These are phyloP conservation scores for Obba rivulosa DNA, from an alignment of 768 basidiomycete genomes.

Conservation along the genomic window DNA sequence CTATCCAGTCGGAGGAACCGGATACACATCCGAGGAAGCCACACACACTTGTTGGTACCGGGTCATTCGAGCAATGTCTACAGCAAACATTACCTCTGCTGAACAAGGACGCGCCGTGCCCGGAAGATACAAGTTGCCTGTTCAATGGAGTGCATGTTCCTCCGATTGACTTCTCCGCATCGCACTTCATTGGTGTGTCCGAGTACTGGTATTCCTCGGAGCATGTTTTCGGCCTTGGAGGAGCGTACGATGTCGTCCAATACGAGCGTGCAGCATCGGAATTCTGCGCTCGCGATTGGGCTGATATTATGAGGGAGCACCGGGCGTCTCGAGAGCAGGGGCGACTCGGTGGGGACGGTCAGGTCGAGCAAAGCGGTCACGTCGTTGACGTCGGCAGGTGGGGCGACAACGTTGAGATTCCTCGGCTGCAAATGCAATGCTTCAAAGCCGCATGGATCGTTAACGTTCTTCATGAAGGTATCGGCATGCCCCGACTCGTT, in stretches of 20 bases:
- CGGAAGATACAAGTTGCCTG: conserved; percentile 75
- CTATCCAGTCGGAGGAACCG: conserved; percentile 37
- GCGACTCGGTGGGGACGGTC: conserved; percentile 52
- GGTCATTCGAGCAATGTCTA: conserved; percentile 86
- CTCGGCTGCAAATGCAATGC: conserved; percentile 93
- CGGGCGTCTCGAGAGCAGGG: conserved; percentile 39
- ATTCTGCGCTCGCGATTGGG: conserved; percentile 82
- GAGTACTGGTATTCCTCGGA: conserved; percentile 99
- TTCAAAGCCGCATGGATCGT: conserved; percentile 99
- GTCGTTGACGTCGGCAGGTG: conserved; percentile 63
- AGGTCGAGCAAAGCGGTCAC: conserved; percentile 54
- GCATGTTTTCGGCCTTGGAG: conserved; percentile 91
- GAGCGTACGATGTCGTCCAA: conserved; percentile 92
- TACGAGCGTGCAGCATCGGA: conserved; percentile 89
- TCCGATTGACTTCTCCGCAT: conserved; percentile 87
- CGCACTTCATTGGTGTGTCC: conserved; percentile 93
- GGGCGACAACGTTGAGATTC: conserved; percentile 71
- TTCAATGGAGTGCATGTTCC: conserved; percentile 96
- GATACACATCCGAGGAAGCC: conserved; percentile 41
- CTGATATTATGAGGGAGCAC: conserved; percentile 65
- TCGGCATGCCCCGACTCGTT: conserved; percentile 88
- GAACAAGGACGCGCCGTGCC: conserved; percentile 80
- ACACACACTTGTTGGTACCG: conserved; percentile 75
- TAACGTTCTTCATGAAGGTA: conserved; percentile 93
- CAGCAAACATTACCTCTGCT: conserved; percentile 67